A percentile compares a stretch with the other conserved stretches of the same genome.
phyloP scores from a whole-genome alignment of 164 flowering plant genomes.

The Piper longum region DNA sequence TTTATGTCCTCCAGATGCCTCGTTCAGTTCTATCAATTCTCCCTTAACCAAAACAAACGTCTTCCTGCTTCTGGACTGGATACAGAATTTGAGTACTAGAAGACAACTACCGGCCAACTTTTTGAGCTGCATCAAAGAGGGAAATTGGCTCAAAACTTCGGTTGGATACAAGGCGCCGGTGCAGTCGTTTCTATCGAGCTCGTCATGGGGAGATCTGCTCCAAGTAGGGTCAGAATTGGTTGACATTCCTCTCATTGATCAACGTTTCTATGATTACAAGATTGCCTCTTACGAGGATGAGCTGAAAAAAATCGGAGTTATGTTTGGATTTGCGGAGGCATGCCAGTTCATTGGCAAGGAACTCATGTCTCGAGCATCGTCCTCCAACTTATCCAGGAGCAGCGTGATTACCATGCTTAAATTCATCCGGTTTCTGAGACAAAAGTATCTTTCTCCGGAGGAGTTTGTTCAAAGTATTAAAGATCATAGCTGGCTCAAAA shows the following conservation, averaged over 20 bases:
- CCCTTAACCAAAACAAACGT: slow-evolving; percentile 42
- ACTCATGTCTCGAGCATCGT: slow-evolving; percentile 39
- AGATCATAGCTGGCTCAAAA: slow-evolving; percentile 33
- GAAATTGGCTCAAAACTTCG: slow-evolving; percentile 42
- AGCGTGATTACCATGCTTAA: slow-evolving; percentile 36
- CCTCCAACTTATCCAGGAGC: slow-evolving; percentile 18
- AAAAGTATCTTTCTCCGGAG: slow-evolving; percentile 17
- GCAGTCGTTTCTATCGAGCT: slow-evolving; percentile 28
- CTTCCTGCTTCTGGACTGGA: slow-evolving; percentile 43
- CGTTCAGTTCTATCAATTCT: slow-evolving; percentile 23
- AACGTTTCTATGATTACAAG: slow-evolving; percentile 25
- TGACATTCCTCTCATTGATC: slow-evolving; percentile 54
- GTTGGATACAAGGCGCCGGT: slow-evolving; percentile 38
- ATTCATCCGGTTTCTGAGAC: slow-evolving; percentile 33
- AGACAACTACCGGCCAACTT: slow-evolving; percentile 24
- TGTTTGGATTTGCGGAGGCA: slow-evolving; percentile 38
- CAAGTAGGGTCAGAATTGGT: slow-evolving; percentile 42
- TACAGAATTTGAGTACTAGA: slow-evolving; percentile 13
- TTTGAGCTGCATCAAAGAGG: slow-evolving; percentile 31
- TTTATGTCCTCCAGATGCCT: slow-evolving; percentile 38
- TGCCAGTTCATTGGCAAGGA: slow-evolving; percentile 43
- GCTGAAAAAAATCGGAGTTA: slow-evolving; percentile 43
- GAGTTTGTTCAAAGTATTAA: slow-evolving; percentile 30
- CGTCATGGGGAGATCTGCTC: slow-evolving; percentile 31
- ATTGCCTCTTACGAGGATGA: slow-evolving; percentile 31